phyloP scores from a whole-genome alignment of 2,329 filamentous ascomycete genomes.

The Phyllosticta citribraziliensis region DNA sequence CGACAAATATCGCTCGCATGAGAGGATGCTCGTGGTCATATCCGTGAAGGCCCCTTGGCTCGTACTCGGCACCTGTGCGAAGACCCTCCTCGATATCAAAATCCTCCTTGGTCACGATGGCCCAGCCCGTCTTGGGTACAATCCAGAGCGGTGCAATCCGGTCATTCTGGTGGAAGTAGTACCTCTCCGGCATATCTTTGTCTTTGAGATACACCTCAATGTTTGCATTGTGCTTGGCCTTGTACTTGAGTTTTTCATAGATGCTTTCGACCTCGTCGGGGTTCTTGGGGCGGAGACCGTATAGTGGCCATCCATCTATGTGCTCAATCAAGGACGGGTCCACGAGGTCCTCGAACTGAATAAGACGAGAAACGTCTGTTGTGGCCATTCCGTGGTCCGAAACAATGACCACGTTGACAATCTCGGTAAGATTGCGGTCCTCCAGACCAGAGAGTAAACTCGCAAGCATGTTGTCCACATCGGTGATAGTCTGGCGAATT shows the following conservation, averaged over 20 bases:
- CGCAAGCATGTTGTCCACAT: slow-evolving; percentile 77
- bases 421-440: slow-evolving; percentile 69
- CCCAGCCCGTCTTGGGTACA: slow-evolving; percentile 85
- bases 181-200: slow-evolving; percentile 80
- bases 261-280: slow-evolving; percentile 55
- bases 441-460: slow-evolving; percentile 66
- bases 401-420: slow-evolving; percentile 93
- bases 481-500: slow-evolving; percentile 64
- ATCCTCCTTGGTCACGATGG: slow-evolving; percentile 70
- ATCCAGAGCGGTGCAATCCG: slow-evolving; percentile 95
- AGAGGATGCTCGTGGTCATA: slow-evolving; percentile 92
- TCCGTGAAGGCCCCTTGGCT: slow-evolving; percentile 78
- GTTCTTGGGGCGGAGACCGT: slow-evolving; percentile 74
- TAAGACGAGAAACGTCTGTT: slow-evolving; percentile 66
- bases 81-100: slow-evolving; percentile 63
- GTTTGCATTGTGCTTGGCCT: slow-evolving; percentile 52
- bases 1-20: slow-evolving; percentile 94
- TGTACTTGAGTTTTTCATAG: slow-evolving; percentile 47
- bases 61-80: slow-evolving; percentile 56
- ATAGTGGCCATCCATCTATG: slow-evolving; percentile 88
- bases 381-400: slow-evolving; percentile 98
- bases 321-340: slow-evolving; percentile 70
- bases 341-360: slow-evolving; percentile 84
- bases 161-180: slow-evolving; percentile 79
- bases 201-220: slow-evolving; percentile 83